Base-by-base conservation (phyloP, 148 eudicot species). In the Diospyros lotus region DNA sequence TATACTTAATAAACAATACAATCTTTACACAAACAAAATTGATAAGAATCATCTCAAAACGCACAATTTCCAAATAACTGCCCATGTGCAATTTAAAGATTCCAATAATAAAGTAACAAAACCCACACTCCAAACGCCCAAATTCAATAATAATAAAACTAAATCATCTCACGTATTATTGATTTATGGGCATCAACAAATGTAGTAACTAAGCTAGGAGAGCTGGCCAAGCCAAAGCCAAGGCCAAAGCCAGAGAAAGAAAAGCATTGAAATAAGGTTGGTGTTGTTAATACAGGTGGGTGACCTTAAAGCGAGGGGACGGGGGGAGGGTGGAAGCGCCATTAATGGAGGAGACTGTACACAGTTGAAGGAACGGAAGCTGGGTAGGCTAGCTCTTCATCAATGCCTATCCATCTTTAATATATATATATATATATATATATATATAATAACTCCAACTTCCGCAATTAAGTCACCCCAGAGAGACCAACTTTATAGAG, bases 301-400 rank as follows among this genome's bases (percentile, higher is more conserved):
- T 79, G 84, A 75, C 71, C 76, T 78, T 71, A 51, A 59, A 70
- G 66, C 72, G 73, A 71, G 74, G 61, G 64, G 72, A 64, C 66
- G 65, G 41, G 42, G 54, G 42, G 54, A 48, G 58, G 74, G 55
- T n/a, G 77, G 69, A 72, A 66, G 43, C 59, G 71, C 18, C 78
- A 85, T 67, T 88, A 74, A 18, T 18, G 44, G 69, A 15, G 80
- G 78, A 65, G 83, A 66, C 69, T 77, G 82, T 53, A 59, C 76
- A 81, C 86, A 80, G 90, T 79, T 89, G 93, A 87, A 86, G 77
- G 68, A 66, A 72, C 28, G 28, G 28, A 28, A 28, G 28, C 28
- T 28, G 0, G 28, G 28, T 28, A 28, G 28, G 28, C 28, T 28
- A 28, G 85, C 42, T 66, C 81, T 83, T 74, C 84, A 87, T 87